Base-by-base conservation (phyloP, 2,329 filamentous ascomycete species). In the Myriosclerotinia duriaeana region DNA sequence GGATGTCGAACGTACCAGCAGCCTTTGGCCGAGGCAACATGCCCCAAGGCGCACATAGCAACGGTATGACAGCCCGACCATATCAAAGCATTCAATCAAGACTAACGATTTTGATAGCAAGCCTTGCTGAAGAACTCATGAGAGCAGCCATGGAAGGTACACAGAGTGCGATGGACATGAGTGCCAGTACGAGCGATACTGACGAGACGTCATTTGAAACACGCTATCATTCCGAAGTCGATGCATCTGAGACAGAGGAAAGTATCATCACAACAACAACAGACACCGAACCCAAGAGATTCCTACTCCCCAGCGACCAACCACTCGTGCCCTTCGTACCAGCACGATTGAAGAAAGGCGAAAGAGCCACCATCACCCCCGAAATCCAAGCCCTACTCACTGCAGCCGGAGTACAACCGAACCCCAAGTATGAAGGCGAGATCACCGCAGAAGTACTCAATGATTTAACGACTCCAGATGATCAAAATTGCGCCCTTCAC, bases 391-490 rank as follows among this genome's bases (percentile, higher is more conserved):
- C 42, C 0, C n/a, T 59, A 15, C 34, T 59, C 1, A 17, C 50
- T 14, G 5, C n/a, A 5, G 42, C 53, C 0, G 53, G 53, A 6
- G 30, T 65, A 0, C 30, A 52, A 17, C 53, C 53, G 14, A 65
- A 65, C 17, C 63, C 53, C 9, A 65, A 65, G 8, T 65, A 65
- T 44, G 26, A 52, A 12, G 63, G 63, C 0, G 63, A 65, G n/a
- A 59, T 65, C 17, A 65, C 53, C 4, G 44, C 55, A 9, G 53
- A 65, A 6, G 34, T 58, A 0, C n/a, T 65, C 2, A 36, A 48
- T 2, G 54, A 59, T 2, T n/a, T 59, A 1, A 6, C 34, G 6
- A 52, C 46, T 2, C n/a, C 53, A 3, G 30, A 9, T 7, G 5
- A 59, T 6, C n/a, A 59, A 15, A 65, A 44, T 15, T 65, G 63